Conservation (phyloP, 2,329 filamentous ascomycete genomes). For the Truncatella angustata region DNA sequence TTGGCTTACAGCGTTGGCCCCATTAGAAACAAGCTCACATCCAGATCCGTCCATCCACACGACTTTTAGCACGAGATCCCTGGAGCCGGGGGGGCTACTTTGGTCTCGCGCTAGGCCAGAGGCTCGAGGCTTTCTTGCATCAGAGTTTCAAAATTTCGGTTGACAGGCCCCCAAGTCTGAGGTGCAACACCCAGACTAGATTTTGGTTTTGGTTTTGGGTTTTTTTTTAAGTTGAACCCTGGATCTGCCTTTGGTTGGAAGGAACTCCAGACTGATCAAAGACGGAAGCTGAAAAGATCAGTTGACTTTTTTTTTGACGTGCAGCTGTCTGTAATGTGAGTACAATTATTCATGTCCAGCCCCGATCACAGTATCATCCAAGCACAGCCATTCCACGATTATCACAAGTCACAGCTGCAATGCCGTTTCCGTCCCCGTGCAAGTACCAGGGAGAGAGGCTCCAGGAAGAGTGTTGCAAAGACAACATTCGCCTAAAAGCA, state of each 20-base stretch:
- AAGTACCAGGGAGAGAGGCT: not conserved
- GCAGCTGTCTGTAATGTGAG: not conserved
- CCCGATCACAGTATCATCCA: slow-evolving; percentile 1
- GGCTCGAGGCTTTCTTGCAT: not conserved
- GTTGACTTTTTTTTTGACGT: no score
- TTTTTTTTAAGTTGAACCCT: no score
- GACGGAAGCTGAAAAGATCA: no score
- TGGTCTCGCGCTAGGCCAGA: slow-evolving; percentile 3
- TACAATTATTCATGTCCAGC: not conserved
- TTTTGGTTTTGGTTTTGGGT: no score
- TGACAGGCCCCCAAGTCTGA: slow-evolving; percentile 2
- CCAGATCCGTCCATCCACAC: slow-evolving; percentile 3
- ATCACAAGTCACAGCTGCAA: not conserved
- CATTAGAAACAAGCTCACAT: slow-evolving; percentile 7
- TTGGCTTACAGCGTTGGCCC: not conserved
- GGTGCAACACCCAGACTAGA: no score
- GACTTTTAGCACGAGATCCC: slow-evolving; percentile 8
- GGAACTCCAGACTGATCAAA: no score
- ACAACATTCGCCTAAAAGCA: not conserved
- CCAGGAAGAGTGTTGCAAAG: not conserved
- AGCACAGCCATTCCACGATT: slow-evolving; percentile 3
- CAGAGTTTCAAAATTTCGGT: slow-evolving; percentile 9
- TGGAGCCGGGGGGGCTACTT: not conserved
- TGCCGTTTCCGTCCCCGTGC: not conserved
- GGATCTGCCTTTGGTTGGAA: no score